Base-by-base conservation (phyloP, 257 asterid species). In the Verbascum thapsus region DNA sequence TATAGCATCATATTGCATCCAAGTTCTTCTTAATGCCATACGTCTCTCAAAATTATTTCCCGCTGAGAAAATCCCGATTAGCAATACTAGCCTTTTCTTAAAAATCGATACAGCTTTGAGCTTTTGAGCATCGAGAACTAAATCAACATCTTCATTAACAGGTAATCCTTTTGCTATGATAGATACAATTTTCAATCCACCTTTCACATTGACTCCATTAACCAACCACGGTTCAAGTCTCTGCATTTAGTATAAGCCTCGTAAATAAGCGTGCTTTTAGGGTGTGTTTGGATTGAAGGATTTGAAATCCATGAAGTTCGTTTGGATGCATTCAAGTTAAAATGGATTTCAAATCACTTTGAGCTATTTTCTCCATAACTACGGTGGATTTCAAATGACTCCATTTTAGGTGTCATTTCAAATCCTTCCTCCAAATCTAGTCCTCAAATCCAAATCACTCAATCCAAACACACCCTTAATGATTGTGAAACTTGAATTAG, bases 181-280 rank as follows among this genome's bases (percentile, higher is more conserved):
- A 40, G 96, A 84, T 57, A 89, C 69, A 64, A 75, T 60, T 48
- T 66, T 82, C 78, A 89, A 39, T 43, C 91, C 85, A 71, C 99
- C 99, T 58, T 69, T 76, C 73, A 90, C 85, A 2, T 70, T 67
- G 32, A 89, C 87, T 69, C 79, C 78, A 69, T 80, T 81, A 23
- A 87, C 94, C 82, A 87, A 75, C 97, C 96, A 90, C 7, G 97
- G 99, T 57, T 94, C 97, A 10, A 94, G 97, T 64, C 84, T 83
- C 96, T 94, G 90, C 82, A 78, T 38, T 63, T 64, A n/a, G 52
- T 20, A 26, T 42, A 60, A 60, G 61, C 53, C 61, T 40, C 59
- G 43, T 67, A n/a, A 59, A 26, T n/a, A 44, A 18, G 35, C 41
- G 49, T 17, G 48, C 63, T 66, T 49, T 49, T n/a, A n/a, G n/a